Evolutionary conservation across 352 stramenopile species (phyloP), one percentile per base, ranked within the genome.

Genomic region (Plasmopara viticola): DNA sequence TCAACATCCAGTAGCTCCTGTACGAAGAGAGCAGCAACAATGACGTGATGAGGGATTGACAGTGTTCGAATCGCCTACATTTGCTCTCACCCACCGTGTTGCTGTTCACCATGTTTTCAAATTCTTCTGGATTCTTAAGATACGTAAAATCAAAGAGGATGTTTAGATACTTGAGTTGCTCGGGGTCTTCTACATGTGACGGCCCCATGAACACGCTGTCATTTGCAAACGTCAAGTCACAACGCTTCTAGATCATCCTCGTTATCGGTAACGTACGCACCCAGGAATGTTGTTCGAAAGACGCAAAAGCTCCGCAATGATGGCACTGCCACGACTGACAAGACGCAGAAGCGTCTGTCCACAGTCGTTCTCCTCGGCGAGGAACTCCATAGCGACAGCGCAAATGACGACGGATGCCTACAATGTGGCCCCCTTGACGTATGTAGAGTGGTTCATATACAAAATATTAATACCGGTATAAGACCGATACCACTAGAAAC

Each of bases 141-240:
- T 98, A 98, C 15, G 75, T 72, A 72, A 98, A 97, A 62, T 98
- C 92, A 60, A 98, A 98, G 25, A 98, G 60, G 41, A 98, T 96
- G 47, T 89, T 87, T 14, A 94, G 65, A 55, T 94, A 94, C 66
- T 94, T 94, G 63, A 88, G 79, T 58, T 94, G 84, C 58, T 94
- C 84, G 9, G 84, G 84, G 66, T 94, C 84, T 71, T 94, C 84
- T 25, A 94, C 84, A 44, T 90, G 79, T 37, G 84, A 87, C 41
- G 81, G 74, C 5, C 84, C 82, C 71, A 94, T 81, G 50, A 94
- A 94, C 38, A 94, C 77, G 9, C 83, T 94, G 43, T 17, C 45
- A 7, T 45, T 57, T 37, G 53, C 44, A 58, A 58, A 43, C 33
- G 45, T 30, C 35, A 55, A 43, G 33, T 60, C 41, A 61, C 14